These are phyloP conservation scores for Ormosia emarginata DNA, from an alignment of 306 rosid genomes.

Conservation along the genomic window DNA sequence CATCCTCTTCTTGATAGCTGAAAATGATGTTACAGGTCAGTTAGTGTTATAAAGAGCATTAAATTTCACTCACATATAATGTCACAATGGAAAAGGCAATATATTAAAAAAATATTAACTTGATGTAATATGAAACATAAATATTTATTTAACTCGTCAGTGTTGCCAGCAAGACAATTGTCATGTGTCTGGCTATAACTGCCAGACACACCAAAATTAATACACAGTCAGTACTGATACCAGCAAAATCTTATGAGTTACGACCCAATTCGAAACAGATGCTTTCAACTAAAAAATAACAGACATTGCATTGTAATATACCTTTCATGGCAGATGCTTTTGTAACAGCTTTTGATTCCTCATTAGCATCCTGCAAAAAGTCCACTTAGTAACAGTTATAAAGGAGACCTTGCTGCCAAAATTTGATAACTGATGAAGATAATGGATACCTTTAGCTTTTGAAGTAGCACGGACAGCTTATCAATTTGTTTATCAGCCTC, in stretches of 20 bases:
- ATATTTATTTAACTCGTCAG: background rate
- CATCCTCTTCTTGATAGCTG: conserved; percentile 97
- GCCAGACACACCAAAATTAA: background rate
- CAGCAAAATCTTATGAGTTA: background rate
- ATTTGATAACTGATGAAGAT: conserved; percentile 11
- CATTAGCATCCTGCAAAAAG: conserved; percentile 62
- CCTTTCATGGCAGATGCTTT: conserved; percentile 94
- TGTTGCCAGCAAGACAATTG: background rate
- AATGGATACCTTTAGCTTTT: conserved; percentile 64
- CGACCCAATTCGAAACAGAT: background rate
- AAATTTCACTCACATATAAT: background rate
- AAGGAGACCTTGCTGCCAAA: background rate
- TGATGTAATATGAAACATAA: background rate
- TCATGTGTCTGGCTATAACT: background rate
- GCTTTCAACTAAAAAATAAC: background rate
- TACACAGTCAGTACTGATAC: background rate
- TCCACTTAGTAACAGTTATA: conserved; percentile 6
- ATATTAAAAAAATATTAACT: background rate
- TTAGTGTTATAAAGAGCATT: background rate
- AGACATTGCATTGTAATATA: conserved; percentile 21
- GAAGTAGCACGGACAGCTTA: conserved; percentile 62
- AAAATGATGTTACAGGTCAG: conserved; percentile 21
- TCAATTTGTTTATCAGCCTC: conserved; percentile 76
- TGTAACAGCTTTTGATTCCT: conserved; percentile 90
- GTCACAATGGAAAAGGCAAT: background rate